These are phyloP conservation scores for Batkoa obscura DNA, from an alignment of 371 early-diverging fungal genomes.

Conservation along the genomic window DNA sequence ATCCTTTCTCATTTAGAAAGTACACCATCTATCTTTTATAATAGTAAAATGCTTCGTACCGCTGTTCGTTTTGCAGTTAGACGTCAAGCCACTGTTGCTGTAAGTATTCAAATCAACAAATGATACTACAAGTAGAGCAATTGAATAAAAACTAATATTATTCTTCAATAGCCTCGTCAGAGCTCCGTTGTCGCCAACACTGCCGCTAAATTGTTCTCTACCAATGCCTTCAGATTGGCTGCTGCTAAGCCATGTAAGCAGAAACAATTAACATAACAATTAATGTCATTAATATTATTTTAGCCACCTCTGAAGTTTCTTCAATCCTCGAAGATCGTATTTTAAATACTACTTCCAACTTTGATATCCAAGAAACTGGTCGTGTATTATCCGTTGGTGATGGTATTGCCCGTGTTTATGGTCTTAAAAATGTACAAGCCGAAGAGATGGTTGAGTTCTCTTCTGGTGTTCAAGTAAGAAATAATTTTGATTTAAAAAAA, in stretches of 20 bases:
- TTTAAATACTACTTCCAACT: slow-evolving; percentile 48
- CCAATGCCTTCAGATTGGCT: slow-evolving; percentile 15
- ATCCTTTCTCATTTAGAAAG: too few species aligned
- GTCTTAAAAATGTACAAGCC: slow-evolving; percentile 92
- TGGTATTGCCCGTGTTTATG: slow-evolving; percentile 97
- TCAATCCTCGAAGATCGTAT: slow-evolving; percentile 84
- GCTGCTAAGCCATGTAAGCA: slow-evolving; percentile 21
- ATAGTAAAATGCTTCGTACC: slow-evolving; percentile 6
- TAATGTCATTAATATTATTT: not conserved
- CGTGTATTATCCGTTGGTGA: slow-evolving; percentile 95
- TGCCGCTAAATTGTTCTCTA: slow-evolving; percentile 16
- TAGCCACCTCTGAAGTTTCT: slow-evolving; percentile 63
- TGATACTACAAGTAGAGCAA: too few species aligned
- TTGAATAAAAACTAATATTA: not conserved
- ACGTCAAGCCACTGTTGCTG: slow-evolving; percentile 2
- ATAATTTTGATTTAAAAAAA: too few species aligned
- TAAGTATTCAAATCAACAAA: not conserved
- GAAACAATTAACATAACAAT: not conserved
- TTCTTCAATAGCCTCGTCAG: slow-evolving; percentile 3
- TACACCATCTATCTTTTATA: too few species aligned
- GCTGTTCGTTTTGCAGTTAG: slow-evolving; percentile 1
- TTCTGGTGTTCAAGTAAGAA: slow-evolving; percentile 72
- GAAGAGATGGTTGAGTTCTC: slow-evolving; percentile 99
- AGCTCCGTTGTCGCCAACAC: slow-evolving; percentile 3
- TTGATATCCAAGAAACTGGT: slow-evolving; percentile 87